Evolutionary conservation across 345 rosid genomes (phyloP), one percentile per base, ranked within the genome.

Genomic region (Lepidium sativum): DNA sequence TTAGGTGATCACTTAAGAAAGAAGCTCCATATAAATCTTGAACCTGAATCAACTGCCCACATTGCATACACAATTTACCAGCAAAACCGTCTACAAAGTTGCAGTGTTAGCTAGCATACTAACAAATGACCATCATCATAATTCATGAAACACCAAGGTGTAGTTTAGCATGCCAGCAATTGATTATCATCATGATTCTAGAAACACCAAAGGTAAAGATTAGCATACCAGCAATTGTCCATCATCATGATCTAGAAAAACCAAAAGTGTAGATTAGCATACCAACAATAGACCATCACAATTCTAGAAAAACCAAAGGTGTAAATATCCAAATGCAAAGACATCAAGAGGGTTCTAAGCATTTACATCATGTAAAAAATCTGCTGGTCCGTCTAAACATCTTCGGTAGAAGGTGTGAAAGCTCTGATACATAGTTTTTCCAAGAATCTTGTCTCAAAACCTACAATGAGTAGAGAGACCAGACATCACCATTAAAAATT

Each of bases 281-380:
- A 84, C 87, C 86, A 84, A 80, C 84, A 81, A 82, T 18, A 83
- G 80, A 67, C 79, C 72, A 80, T 80, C 82, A 65, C 78, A 74
- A 51, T 50, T 27, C 31, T 25, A 25, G 82, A 60, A 84, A 81
- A 52, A 76, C 73, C 21, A 65, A 42, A 0, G 83, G 83, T 66
- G 31, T 6, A 27, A 6, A 80, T 82, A 74, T 84, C 84, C 71
- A 88, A 78, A 79, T 77, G 87, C 71, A 81, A 75, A 43, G 90
- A 82, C 76, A 55, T 79, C 79, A 84, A 70, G 63, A 86, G 84
- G 37, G 78, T 78, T 72, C 73, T 82, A 69, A 84, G 63, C 59
- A 80, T 58, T 53, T 70, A 51, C 53, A 83, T 80, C 75, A 79
- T 82, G 48, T 73, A n/a, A 76, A 14, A 75, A 50, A 80, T 69